A percentile compares a stretch with the other conserved stretches of the same genome.
Conservation (phyloP, 805 yeast species). For the Cyberlindnera petersonii region DNA sequence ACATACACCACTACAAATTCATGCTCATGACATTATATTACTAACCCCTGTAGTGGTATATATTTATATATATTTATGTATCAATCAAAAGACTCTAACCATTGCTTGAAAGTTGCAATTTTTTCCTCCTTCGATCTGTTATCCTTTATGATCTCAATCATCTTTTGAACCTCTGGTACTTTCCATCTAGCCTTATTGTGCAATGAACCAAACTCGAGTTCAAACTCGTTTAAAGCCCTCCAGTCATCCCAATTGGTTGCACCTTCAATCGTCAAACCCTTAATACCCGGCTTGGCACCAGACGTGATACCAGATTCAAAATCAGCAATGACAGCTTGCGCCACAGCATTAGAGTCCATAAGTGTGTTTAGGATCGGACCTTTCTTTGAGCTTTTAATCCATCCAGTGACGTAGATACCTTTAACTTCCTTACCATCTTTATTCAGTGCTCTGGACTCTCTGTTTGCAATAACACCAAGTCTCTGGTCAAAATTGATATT, state of each 20-base stretch:
- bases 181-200: conserved; percentile 57
- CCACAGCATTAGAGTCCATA: conserved; percentile 76
- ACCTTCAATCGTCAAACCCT: conserved; percentile 30
- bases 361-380: conserved; percentile 93
- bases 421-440: conserved; percentile 24
- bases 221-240: conserved; percentile 53
- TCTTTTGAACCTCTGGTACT: conserved; percentile 41
- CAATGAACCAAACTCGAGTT: conserved; percentile 43
- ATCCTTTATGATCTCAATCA: conserved; percentile 38
- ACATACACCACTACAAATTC: not conserved
- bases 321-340: conserved; percentile 60
- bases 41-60: too few species aligned
- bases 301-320: conserved; percentile 29
- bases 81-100: conserved; percentile 10
- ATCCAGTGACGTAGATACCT: conserved; percentile 79
- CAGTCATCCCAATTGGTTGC: conserved; percentile 64
- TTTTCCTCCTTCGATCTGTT: conserved; percentile 3
- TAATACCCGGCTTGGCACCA: conserved; percentile 5
- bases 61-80: conserved; percentile 3
- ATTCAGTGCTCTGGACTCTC: conserved; percentile 40
- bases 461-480: conserved; percentile 44
- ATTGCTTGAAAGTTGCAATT: conserved; percentile 3
- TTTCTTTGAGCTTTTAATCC: conserved; percentile 82
- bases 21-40: not conserved
- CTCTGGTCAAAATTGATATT: conserved; percentile 44